These are phyloP conservation scores for Trichoderma virens DNA, from an alignment of 495 filamentous ascomycete species.

Conservation along the genomic window DNA sequence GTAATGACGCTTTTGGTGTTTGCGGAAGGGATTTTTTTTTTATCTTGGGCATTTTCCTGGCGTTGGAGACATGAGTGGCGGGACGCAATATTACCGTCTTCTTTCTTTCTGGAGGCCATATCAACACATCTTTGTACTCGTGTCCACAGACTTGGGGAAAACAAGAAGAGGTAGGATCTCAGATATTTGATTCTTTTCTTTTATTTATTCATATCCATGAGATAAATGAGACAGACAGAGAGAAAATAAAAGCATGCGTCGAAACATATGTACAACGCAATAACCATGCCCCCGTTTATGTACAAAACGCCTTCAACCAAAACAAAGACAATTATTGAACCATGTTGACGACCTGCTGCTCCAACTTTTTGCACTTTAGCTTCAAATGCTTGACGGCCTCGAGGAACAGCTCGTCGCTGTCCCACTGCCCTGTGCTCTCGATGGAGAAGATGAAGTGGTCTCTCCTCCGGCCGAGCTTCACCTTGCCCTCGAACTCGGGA, in stretches of 20 bases:
- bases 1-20: not conserved
- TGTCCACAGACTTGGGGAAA: not conserved
- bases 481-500: conserved; percentile 87
- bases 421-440: conserved; percentile 90
- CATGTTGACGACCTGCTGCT: conserved; percentile 43
- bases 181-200: not conserved
- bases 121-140: not conserved
- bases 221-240: not conserved
- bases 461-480: conserved; percentile 77
- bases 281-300: not conserved
- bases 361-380: conserved; percentile 50
- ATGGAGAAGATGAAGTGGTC: conserved; percentile 98
- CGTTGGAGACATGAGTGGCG: conserved; percentile 3
- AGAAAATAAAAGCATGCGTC: not conserved
- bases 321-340: conserved; percentile 20
- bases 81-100: not conserved
- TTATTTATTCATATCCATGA: not conserved
- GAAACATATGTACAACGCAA: conserved; percentile 2
- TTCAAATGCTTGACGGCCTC: conserved; percentile 79
- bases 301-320: conserved; percentile 5
- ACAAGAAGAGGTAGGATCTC: not conserved
- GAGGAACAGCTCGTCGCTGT: conserved; percentile 83
- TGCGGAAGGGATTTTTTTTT: not conserved
- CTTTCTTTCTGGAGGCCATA: not conserved
- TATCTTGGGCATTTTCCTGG: not conserved